phyloP scores from a whole-genome alignment of 176 grass and related monocot genomes.

The Paspalum notatum region DNA sequence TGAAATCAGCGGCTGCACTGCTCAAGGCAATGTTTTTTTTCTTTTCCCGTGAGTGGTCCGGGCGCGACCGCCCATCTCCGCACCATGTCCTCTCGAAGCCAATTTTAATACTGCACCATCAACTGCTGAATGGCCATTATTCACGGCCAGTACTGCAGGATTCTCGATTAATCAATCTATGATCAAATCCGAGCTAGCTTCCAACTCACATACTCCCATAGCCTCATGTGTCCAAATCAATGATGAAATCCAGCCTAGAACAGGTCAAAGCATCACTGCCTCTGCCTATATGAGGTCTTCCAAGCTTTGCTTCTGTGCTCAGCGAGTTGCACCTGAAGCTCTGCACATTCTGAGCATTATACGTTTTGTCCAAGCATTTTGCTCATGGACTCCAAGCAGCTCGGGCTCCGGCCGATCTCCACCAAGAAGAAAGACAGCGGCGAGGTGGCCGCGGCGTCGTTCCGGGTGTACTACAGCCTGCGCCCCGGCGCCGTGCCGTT shows the following conservation, averaged over 20 bases:
- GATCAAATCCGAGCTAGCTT: neutral
- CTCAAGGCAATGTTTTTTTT: neutral
- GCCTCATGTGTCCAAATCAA: neutral
- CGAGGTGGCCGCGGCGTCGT: slow-evolving; percentile 38
- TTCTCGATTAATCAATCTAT: neutral
- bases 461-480: slow-evolving; percentile 54
- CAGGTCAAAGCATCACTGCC: slow-evolving; percentile 9
- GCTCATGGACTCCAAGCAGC: slow-evolving; percentile 32
- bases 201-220: neutral
- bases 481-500: slow-evolving; percentile 49
- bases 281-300: slow-evolving; percentile 17
- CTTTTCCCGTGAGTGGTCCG: neutral
- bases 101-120: neutral
- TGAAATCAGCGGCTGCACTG: neutral
- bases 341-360: neutral
- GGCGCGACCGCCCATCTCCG: slow-evolving; percentile 10
- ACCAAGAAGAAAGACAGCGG: neutral
- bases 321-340: neutral
- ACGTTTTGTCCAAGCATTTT: neutral
- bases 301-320: neutral
- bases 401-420: slow-evolving; percentile 4
- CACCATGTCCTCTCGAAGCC: slow-evolving; percentile 15
- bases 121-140: neutral
- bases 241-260: slow-evolving; percentile 18
- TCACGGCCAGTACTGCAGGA: neutral